Evolutionary conservation across 352 stramenopile genomes (phyloP).

Genomic region (Aphanomyces invadans): DNA sequence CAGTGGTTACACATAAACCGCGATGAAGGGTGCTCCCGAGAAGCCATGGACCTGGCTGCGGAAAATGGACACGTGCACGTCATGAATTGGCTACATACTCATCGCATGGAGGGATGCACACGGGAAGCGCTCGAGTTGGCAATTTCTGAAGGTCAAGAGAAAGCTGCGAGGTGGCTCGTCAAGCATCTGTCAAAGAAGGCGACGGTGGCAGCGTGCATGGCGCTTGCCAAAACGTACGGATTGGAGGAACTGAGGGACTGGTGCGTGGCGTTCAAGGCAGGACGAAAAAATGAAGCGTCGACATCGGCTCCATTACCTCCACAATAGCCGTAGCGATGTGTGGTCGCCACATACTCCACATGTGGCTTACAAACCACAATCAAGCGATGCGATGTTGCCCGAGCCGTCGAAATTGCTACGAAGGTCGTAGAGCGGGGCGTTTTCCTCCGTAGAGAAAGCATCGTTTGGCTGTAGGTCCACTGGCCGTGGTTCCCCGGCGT

Average conservation of each 20-base stretch:
- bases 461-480: too few relatives aligned
- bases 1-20: conserved; percentile 28
- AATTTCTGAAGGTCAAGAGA: not conserved
- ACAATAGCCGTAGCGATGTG: too few relatives aligned
- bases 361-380: too few relatives aligned
- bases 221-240: not conserved
- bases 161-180: not conserved
- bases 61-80: conserved; percentile 32
- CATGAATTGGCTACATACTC: conserved; percentile 34
- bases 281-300: not conserved
- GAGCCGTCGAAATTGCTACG: too few relatives aligned
- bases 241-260: not conserved
- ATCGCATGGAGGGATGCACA: conserved; percentile 35
- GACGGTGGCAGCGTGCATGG: not conserved
- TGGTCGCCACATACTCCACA: too few relatives aligned
- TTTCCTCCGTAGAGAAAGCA: too few relatives aligned
- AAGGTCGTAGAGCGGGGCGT: too few relatives aligned
- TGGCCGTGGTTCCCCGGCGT: too few relatives aligned
- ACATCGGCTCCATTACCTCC: too few relatives aligned
- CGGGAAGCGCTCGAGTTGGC: not conserved
- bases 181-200: not conserved
- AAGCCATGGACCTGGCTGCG: conserved; percentile 35
- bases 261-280: not conserved
- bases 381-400: too few relatives aligned
- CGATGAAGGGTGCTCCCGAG: conserved; percentile 26